Percentiles rank a stretch among this genome's conserved stretches.
These are phyloP conservation scores for Aureobasidium uvarum DNA, from an alignment of 2,329 filamentous ascomycete genomes.

Conservation along the genomic window DNA sequence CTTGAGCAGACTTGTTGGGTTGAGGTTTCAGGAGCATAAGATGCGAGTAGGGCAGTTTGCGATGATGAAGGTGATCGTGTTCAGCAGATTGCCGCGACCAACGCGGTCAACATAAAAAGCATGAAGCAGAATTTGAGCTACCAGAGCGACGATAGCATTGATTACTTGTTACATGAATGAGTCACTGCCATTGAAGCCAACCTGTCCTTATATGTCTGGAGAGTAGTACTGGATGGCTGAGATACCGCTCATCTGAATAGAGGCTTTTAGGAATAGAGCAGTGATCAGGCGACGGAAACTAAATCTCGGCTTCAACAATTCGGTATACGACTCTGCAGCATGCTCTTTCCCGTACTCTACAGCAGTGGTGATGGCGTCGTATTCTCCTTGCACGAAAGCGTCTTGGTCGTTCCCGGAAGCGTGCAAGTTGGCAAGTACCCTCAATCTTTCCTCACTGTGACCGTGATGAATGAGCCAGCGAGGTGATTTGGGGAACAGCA, in stretches of 20 bases:
- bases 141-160: constrained; percentile 53
- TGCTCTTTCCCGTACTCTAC: constrained; percentile 32
- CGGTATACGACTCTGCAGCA: constrained; percentile 30
- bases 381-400: constrained; percentile 33
- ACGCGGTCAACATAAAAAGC: constrained; percentile 32
- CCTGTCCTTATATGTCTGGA: constrained; percentile 33
- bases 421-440: constrained; percentile 32
- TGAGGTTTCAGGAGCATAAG: constrained; percentile 26
- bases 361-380: constrained; percentile 32
- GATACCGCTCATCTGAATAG: constrained; percentile 36
- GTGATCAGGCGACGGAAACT: constrained; percentile 35
- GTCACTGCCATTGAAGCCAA: constrained; percentile 30
- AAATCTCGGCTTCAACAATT: constrained; percentile 32
- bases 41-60: constrained; percentile 32
- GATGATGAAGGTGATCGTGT: constrained; percentile 32
- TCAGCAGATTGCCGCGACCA: constrained; percentile 32
- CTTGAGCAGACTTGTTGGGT: constrained; percentile 33
- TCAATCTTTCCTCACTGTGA: constrained; percentile 41
- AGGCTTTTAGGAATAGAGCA: constrained; percentile 34
- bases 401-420: constrained; percentile 33
- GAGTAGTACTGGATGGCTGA: constrained; percentile 37
- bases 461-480: constrained; percentile 47
- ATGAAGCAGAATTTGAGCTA: constrained; percentile 56
- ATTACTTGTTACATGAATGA: constrained; percentile 32
- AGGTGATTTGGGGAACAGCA: constrained; percentile 47